Evolutionary conservation across 2,329 filamentous ascomycete genomes (phyloP), one percentile per base, ranked within the genome.

Genomic region (Arthrobotrys iridis): DNA sequence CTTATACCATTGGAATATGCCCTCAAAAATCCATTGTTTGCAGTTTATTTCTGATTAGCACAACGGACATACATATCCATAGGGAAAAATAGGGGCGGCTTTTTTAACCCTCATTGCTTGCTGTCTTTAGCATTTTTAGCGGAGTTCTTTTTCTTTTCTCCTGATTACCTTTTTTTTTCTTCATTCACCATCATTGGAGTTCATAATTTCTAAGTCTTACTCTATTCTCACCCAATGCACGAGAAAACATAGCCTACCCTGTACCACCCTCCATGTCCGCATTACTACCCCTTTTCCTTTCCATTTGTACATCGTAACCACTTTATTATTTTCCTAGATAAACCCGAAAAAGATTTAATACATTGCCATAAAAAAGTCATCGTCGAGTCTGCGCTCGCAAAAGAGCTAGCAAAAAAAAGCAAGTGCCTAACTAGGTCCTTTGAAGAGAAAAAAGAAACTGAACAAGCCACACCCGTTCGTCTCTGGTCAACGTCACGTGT

Each of bases 61-160:
- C n/a, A n/a, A n/a, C n/a, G n/a, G n/a, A 30, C 30, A 55, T 55
- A 55, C 50, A 20, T 15, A 33, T 33, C n/a, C n/a, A 52, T 18
- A 55, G 28, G 50, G 30, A 15, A 52, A 55, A 55, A 35, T 4
- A 26, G 5, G 46, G 50, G 30, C 35, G n/a, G 33, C n/a, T 46
- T 35, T 67, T 35, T 55, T 48, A 33, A 33, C 50, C n/a, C n/a
- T n/a, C n/a, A n/a, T n/a, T 48, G 30, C 41, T 33, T 64, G 4
- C 20, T 67, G 43, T 67, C 70, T 55, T 62, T 40, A 68, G 71
- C 71, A 75, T 68, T 62, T 75, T 75, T 75, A 75, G 71, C 71
- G 71, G 71, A 64, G 71, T 75, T 68, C 55, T 50, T 48, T 52
- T 52, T 41, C 18, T 46, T 59, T 59, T 20, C 6, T 58, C 46